These are phyloP conservation scores for Dactylellina leptospora DNA, from an alignment of 2,329 filamentous ascomycete genomes.

Conservation along the genomic window DNA sequence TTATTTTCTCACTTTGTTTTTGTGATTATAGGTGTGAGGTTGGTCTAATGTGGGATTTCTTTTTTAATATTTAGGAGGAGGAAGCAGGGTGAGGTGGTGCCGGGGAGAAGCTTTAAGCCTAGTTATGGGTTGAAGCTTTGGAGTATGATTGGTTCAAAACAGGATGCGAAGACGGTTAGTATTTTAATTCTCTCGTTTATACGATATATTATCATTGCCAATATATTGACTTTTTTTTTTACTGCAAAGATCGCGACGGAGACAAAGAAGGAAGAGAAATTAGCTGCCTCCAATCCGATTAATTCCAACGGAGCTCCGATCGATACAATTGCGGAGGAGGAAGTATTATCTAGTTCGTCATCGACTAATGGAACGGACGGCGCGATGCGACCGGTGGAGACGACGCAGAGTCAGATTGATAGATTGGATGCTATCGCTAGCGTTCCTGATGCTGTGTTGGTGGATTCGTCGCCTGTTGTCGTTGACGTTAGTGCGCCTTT, in stretches of 20 bases:
- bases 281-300: neutral
- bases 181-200: no score
- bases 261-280: conserved; percentile 23
- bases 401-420: conserved; percentile 44
- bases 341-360: conserved; percentile 18
- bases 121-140: conserved; percentile 83
- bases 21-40: conserved; percentile 64
- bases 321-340: neutral
- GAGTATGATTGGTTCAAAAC: conserved; percentile 87
- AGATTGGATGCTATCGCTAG: conserved; percentile 34
- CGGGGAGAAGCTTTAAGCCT: conserved; percentile 55
- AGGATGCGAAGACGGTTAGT: conserved; percentile 77
- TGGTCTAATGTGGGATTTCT: conserved; percentile 62
- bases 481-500: conserved; percentile 28
- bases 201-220: neutral
- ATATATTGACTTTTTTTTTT: neutral
- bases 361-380: neutral
- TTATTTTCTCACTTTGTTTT: conserved; percentile 39
- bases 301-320: neutral
- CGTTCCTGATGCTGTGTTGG: conserved; percentile 28
- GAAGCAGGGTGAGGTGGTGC: conserved; percentile 32
- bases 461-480: conserved; percentile 13
- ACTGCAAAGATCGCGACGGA: conserved; percentile 30
- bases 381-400: neutral
- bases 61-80: conserved; percentile 14